Base-by-base conservation (phyloP, 345 rosid species). In the Ricinus communis region DNA sequence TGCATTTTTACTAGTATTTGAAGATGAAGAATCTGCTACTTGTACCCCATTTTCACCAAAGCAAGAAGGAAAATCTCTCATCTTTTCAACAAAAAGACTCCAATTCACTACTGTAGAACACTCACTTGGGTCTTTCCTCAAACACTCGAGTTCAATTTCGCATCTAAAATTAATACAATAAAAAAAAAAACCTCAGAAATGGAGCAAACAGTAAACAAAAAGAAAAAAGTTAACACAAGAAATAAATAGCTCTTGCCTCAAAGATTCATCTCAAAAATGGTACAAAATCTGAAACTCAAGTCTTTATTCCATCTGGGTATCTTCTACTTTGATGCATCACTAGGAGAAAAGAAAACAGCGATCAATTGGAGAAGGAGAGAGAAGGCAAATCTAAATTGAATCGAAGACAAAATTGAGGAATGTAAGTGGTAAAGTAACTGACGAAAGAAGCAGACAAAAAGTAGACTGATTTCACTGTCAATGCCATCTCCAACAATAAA, bases 21-120 rank as follows among this genome's bases (percentile, higher is more conserved):
- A 87, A 31, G 94, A 81, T 10, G 98, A 90, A 56, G 91, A 88
- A 81, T 88, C 95, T 18, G 95, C 88, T 41, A 88, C 81, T 77
- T 90, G 98, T 3, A 91, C 93, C 38, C 97, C 96, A 82, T 83
- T 94, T 77, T 94, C 96, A 58, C 98, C 90, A 47, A 93, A 94
- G 77, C 98, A 91, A 84, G 97, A 91, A 10, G 98, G 95, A 52
- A 94, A 94, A 85, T 91, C 98, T 60, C 87, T 94, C 97, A 94
- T 94, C 70, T 81, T 83, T 46, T 12, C 49, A 38, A 54, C 67
- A 59, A 28, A 59, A 27, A 65, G 38, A 63, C 60, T 38, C 31
- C 75, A 79, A 62, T 71, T 65, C 74, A 56, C 70, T 45, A n/a
- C 65, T 27, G 40, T 51, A 55, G 66, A 65, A 45, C 73, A 43